Percentiles rank a stretch among this genome's conserved stretches.
Conservation (phyloP, 2,329 filamentous ascomycete species). For the Pestalotiopsis sp. region DNA sequence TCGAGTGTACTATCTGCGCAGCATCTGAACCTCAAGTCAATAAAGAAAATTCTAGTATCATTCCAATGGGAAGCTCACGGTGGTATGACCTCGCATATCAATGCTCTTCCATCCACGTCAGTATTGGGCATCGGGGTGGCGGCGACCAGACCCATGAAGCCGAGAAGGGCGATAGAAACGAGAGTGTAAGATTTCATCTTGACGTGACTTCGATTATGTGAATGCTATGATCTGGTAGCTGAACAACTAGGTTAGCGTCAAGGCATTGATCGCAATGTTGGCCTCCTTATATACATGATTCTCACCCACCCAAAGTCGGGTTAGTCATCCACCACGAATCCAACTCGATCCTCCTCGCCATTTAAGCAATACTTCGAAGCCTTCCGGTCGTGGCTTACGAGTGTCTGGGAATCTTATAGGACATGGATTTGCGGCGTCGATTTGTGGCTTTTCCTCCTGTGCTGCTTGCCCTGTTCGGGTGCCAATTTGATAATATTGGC, state of each 20-base stretch:
- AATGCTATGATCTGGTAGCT: background rate
- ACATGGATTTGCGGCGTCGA: background rate
- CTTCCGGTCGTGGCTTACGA: background rate
- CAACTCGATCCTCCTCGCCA: background rate
- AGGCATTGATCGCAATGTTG: background rate
- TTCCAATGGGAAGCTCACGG: background rate
- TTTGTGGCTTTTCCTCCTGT: background rate
- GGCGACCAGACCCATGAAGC: background rate
- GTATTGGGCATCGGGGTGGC: background rate
- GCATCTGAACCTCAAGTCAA: background rate
- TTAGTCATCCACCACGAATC: background rate
- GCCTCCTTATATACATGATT: background rate
- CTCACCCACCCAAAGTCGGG: background rate
- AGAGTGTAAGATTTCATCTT: background rate
- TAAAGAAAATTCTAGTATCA: background rate
- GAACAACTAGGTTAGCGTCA: background rate
- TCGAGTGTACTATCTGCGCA: background rate
- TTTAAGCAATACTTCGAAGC: background rate
- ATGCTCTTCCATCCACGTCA: background rate
- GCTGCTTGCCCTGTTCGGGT: background rate
- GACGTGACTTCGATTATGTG: background rate
- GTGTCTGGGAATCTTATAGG: background rate
- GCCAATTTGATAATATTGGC: background rate
- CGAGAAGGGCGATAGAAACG: background rate
- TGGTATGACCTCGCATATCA: background rate